Conservation (phyloP, 2,329 filamentous ascomycete species). For the Botryosphaeria dothidea region DNA sequence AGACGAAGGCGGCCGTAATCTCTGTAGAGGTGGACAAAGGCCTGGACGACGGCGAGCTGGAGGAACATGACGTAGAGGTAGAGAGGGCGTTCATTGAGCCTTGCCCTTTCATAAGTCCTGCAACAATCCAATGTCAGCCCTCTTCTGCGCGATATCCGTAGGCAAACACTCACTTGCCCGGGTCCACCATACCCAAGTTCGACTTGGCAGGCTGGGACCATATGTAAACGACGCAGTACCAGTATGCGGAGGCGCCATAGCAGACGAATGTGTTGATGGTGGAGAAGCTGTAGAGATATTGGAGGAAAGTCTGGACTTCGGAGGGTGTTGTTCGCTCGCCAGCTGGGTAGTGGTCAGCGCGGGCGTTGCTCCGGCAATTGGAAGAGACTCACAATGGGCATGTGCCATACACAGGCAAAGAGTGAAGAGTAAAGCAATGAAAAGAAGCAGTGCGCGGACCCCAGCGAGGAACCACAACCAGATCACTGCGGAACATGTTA, state of each 20-base stretch:
- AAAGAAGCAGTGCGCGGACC: constrained; percentile 72
- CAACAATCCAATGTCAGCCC: not conserved
- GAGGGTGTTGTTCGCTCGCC: constrained; percentile 66
- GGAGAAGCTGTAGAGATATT: constrained; percentile 58
- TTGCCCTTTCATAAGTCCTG: constrained; percentile 62
- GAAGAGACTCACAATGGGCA: constrained; percentile 57
- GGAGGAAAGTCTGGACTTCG: constrained; percentile 63
- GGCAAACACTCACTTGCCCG: constrained; percentile 49
- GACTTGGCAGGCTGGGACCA: constrained; percentile 64
- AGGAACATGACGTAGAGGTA: constrained; percentile 74
- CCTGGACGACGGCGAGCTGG: constrained; percentile 69
- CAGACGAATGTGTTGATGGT: constrained; percentile 71
- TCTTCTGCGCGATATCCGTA: not conserved
- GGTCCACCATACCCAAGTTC: constrained; percentile 72
- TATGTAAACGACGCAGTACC: constrained; percentile 80
- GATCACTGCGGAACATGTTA: constrained; percentile 57
- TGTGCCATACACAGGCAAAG: constrained; percentile 85
- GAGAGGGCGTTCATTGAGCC: constrained; percentile 83
- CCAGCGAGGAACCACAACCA: constrained; percentile 92
- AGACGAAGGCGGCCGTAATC: constrained; percentile 71
- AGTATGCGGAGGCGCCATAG: constrained; percentile 74
- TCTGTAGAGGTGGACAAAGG: constrained; percentile 66
- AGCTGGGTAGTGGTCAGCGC: constrained; percentile 26
- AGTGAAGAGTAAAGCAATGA: constrained; percentile 72
- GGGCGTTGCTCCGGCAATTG: not conserved